These are phyloP conservation scores for Nemania sp. DNA, from an alignment of 2,329 filamentous ascomycete species.

Conservation along the genomic window DNA sequence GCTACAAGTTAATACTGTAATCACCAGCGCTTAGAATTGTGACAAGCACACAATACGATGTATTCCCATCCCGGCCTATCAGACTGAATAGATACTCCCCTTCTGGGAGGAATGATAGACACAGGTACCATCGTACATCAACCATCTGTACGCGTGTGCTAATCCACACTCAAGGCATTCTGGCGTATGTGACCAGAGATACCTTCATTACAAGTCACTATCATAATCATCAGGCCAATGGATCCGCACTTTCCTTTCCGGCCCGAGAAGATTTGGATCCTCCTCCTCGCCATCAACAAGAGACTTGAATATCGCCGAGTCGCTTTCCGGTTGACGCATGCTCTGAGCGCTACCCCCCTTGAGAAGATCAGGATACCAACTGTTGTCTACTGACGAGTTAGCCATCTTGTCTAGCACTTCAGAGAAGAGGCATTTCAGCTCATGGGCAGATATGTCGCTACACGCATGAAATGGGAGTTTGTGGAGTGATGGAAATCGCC, in stretches of 20 bases:
- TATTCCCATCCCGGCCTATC: no score
- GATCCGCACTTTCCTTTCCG: neutral
- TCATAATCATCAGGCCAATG: neutral
- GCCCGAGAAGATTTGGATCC: neutral
- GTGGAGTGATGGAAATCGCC: neutral
- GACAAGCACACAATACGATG: no score
- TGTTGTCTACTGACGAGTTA: neutral
- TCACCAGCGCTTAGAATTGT: no score
- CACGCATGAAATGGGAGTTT: neutral
- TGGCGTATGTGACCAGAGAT: neutral
- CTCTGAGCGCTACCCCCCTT: neutral
- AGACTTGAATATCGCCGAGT: neutral
- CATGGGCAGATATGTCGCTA: neutral
- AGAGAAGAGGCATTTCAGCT: neutral
- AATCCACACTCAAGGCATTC: neutral
- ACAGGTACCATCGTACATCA: no score
- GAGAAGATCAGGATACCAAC: neutral
- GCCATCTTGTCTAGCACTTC: neutral
- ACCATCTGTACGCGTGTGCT: neutral
- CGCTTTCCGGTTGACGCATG: neutral
- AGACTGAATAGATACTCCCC: no score
- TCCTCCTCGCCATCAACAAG: neutral
- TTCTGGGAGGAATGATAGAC: no score
- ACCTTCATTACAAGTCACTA: neutral
- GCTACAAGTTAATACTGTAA: no score